Evolutionary conservation across 1,284 basidiomycete genomes (phyloP), one percentile per base, ranked within the genome.

Genomic region (Rhodotorula sp.): DNA sequence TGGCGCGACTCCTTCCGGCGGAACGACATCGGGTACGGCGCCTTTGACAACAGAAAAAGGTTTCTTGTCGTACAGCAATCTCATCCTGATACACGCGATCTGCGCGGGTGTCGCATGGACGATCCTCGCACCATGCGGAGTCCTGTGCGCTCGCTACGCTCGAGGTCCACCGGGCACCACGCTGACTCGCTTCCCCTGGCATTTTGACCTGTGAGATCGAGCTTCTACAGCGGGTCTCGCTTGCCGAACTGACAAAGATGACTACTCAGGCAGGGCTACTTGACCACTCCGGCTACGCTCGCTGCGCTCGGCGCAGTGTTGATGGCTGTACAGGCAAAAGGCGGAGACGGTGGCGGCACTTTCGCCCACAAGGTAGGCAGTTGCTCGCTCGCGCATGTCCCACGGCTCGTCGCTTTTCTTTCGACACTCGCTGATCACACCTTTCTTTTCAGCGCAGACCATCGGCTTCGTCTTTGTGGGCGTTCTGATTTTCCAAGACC

Each of bases 121-220:
- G 0, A 34, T 71, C 47, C 45, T 64, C 16, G 66, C 72, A 0
- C 72, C 69, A 14, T 31, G 66, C 26, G 67, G 62, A 5, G 69
- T 68, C 3, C 64, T 73, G 19, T 68, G 62, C 34, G 69, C 69
- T 2, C 66, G 72, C 2, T 52, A 64, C 31, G 66, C 52, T 5
- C 52, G 68, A 16, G 57, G 60, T 1, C 60, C 63, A n/a, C 50
- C 66, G 3, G 63, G 63, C 0, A 59, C 54, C 3, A 65, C 66
- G 12, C n/a, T 65, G 19, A 43, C 54, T 2, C 56, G 59, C 15
- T 68, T 71, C 16, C 63, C 66, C 6, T 68, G 67, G 57, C 70
- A 68, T 28, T 71, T 71, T 19, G 18, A 28, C 19, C 45, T 66
- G 66, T 65, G 31, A 8, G 34, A 4, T 34, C 34, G 34, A 34